A percentile compares a stretch with the other conserved stretches of the same genome.
Evolutionary conservation across 768 basidiomycete genomes (phyloP).

Genomic region (Pisolithus tinctorius): DNA sequence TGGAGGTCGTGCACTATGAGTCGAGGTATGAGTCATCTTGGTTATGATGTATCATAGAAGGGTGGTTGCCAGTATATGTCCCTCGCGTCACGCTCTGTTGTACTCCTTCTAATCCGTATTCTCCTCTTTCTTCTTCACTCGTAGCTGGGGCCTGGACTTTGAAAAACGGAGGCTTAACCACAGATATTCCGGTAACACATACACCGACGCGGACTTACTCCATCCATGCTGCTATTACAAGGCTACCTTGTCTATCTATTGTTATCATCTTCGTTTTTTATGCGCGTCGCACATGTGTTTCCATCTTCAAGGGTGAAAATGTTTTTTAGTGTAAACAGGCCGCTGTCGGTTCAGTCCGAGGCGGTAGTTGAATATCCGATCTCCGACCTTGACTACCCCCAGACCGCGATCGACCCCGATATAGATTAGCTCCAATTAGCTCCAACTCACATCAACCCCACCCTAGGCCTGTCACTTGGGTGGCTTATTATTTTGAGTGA

Average conservation of each 20-base stretch:
- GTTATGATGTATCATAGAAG: constrained; percentile 10
- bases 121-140: background rate
- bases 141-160: background rate
- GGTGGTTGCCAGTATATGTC: background rate
- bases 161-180: too few relatives aligned
- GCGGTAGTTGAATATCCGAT: background rate
- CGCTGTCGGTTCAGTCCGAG: background rate
- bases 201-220: background rate
- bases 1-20: constrained; percentile 19
- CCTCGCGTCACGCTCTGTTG: constrained; percentile 3
- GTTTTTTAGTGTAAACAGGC: background rate
- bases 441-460: too few relatives aligned
- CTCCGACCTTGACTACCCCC: background rate
- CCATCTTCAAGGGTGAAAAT: background rate
- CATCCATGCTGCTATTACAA: background rate
- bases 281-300: background rate
- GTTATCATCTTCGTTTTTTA: background rate
- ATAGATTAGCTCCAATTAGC: background rate
- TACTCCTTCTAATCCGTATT: constrained; percentile 1
- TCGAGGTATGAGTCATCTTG: constrained; percentile 3
- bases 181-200: background rate
- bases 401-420: background rate
- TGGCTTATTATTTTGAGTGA: background rate
- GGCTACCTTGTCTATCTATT: background rate
- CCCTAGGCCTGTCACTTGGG: background rate